Base-by-base conservation (phyloP, 495 filamentous ascomycete genomes). In the Aspergillus nidulans region DNA sequence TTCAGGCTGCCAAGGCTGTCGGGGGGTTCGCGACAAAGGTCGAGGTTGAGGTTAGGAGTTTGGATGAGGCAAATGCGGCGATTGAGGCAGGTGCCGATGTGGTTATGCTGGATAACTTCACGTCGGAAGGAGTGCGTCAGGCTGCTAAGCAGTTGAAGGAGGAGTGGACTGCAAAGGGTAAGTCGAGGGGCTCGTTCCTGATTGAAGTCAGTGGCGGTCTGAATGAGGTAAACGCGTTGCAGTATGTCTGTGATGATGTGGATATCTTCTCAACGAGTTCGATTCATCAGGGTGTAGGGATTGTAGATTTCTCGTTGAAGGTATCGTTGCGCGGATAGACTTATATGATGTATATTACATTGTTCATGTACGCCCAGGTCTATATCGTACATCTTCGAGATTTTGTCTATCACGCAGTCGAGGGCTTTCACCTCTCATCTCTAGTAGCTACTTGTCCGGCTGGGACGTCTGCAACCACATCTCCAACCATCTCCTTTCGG, bases 61-160 rank as follows among this genome's bases (percentile, higher is more conserved):
- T 95, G 69, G 84, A 63, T 55, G 90, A 95, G 69, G 94, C 94
- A 4, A 83, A 96, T 65, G 89, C 95, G 69, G 94, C 94, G 0
- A 90, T 96, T 61, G 80, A 70, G 5, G 92, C 92, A 0, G 95
- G 94, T 3, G 94, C 94, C 1, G 92, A 97, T 77, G 82, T 97
- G 6, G 82, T 98, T 48, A 98, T 98, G 94, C 72, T 98, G 61
- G 94, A 98, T 69, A 98, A 98, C 66, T 97, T 97, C 65, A 81
- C 80, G 0, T 79, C 83, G 0, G 84, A 89, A 9, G 90, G 84
- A 0, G 85, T 96, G 50, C 84, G 81, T 63, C 71, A 76, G 25
- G 88, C 88, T 0, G 88, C 92, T 12, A 73, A 56, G 65, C 79
- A 77, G 57, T 71, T 98, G 30, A 94, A 91, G 75, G 72, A 85